Conservation (phyloP, 176 grass and related monocot genomes). For the Sorghum bicolor region DNA sequence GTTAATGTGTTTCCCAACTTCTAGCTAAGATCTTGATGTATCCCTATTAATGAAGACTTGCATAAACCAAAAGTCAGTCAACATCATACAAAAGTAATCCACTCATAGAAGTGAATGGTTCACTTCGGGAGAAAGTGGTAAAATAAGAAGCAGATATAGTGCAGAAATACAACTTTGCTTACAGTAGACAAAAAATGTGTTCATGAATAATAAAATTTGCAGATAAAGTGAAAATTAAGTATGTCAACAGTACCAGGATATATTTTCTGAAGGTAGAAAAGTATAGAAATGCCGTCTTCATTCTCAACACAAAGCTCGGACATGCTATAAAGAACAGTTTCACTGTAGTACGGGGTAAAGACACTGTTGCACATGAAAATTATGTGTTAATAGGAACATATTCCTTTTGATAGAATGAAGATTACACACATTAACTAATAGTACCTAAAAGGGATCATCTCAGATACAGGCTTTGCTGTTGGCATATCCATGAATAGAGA, state of each 20-base stretch:
- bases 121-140: neutral
- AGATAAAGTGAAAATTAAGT: neutral
- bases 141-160: neutral
- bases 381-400: slow-evolving; percentile 26
- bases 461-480: slow-evolving; percentile 69
- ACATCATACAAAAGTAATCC: neutral
- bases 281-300: slow-evolving; percentile 88
- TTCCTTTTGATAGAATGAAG: slow-evolving; percentile 16
- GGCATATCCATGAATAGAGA: slow-evolving; percentile 98
- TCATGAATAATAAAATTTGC: neutral
- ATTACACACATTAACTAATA: slow-evolving; percentile 16
- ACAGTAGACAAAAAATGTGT: neutral
- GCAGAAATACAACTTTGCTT: neutral
- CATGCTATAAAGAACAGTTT: slow-evolving; percentile 90
- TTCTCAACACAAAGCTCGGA: slow-evolving; percentile 76
- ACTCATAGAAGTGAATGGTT: neutral
- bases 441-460: slow-evolving; percentile 98
- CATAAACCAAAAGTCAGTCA: neutral
- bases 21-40: neutral
- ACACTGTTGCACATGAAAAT: slow-evolving; percentile 71
- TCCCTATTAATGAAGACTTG: neutral
- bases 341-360: slow-evolving; percentile 97
- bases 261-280: slow-evolving; percentile 99
- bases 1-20: neutral
- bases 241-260: slow-evolving; percentile 67